Base-by-base conservation (phyloP, 495 filamentous ascomycete genomes). In the Mycothermus thermophilus region DNA sequence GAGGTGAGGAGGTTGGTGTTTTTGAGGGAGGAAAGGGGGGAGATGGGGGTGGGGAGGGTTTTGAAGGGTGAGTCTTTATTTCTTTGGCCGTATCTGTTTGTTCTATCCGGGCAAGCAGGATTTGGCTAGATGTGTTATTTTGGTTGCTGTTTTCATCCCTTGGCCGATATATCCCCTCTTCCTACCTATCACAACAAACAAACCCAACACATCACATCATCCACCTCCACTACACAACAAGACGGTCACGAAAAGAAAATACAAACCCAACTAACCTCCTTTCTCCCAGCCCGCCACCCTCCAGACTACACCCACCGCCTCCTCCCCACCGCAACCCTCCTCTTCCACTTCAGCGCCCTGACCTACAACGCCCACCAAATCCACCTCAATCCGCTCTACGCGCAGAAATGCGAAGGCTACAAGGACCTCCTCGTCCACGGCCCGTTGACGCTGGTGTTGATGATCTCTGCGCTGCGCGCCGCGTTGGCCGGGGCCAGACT, bases 351-450 rank as follows among this genome's bases (percentile, higher is more conserved):
- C 59, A 83, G 76, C 19, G 82, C 82, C 0, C 67, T 93, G 12
- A 84, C 78, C 4, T 84, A 80, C 67, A 93, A 93, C 53, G 80
- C 83, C 5, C 85, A 93, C 50, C 59, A 66, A 5, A 92, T 93
- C 37, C 85, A 93, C 46, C 66, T 90, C n/a, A 81, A 93, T 51
- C 69, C 64, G 3, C 37, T 61, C 11, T 93, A 83, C 57, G 74
- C 75, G 14, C 67, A 67, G 13, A 60, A 72, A 19, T 57, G 72
- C 2, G 88, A 96, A 55, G 82, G 80, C 6, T 74, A 88, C 51
- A 68, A 64, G 9, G 69, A 76, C 33, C 60, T 83, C 16, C 67
- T 96, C 9, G 80, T 93, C 19, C 88, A 95, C 47, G 88, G 88
- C 0, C 88, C 88, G 0, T 61, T 96, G 44, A 72, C 72, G n/a